Evolutionary conservation across 129 eudicot species (phyloP).

Genomic region (Lactuca saligna): DNA sequence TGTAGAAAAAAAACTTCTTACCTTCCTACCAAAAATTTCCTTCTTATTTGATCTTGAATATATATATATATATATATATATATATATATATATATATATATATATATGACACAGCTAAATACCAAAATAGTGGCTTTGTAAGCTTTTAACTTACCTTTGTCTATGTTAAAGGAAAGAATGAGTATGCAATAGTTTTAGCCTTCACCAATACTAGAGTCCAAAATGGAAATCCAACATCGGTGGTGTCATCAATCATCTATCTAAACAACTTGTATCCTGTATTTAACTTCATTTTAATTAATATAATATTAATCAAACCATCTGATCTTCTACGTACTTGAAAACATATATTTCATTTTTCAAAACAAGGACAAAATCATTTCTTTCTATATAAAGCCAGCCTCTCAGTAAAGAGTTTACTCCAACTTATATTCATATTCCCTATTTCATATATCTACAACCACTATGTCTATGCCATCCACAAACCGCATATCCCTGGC

Average conservation of each 20-base stretch:
- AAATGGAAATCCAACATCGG: not conserved
- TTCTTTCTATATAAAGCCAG: conserved; percentile 1
- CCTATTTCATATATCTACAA: not conserved
- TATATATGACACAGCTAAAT: not conserved
- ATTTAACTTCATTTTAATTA: not conserved
- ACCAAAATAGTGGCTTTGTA: not conserved
- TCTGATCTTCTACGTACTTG: conserved; percentile 19
- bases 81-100: too few species aligned
- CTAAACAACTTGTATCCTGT: conserved; percentile 8
- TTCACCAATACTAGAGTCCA: not conserved
- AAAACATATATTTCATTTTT: not conserved
- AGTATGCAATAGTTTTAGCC: conserved; percentile 3
- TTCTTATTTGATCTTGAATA: too few species aligned
- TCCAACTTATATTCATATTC: not conserved
- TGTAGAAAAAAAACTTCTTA: too few species aligned
- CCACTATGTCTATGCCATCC: conserved; percentile 24
- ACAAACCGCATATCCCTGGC: not conserved
- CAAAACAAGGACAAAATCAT: not conserved
- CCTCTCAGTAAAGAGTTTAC: not conserved
- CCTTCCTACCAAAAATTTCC: too few species aligned
- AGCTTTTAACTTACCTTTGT: not conserved
- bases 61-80: too few species aligned
- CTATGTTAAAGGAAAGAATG: not conserved
- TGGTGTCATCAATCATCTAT: not conserved
- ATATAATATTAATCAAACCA: not conserved